Percentiles rank a stretch among this genome's conserved stretches.
Conservation (phyloP, 2,329 filamentous ascomycete species). For the Chrysoporthe austroafricana region DNA sequence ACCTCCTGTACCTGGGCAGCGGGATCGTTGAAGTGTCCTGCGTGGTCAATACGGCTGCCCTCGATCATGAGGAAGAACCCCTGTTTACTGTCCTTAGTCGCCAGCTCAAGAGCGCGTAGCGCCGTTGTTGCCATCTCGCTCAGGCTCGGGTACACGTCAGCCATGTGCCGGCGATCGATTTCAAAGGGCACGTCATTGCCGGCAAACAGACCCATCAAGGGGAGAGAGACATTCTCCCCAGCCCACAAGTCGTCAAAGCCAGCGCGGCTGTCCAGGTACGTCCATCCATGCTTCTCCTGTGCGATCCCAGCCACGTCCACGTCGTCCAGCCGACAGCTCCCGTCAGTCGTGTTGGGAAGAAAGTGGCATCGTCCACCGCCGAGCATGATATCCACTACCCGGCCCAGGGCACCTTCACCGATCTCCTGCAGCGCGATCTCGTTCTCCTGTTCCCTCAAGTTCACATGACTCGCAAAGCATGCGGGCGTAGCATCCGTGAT, state of each 20-base stretch:
- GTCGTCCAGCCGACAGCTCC: conserved; percentile 81
- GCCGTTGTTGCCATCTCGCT: conserved; percentile 90
- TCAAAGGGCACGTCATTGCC: conserved; percentile 86
- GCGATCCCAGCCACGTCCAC: conserved; percentile 77
- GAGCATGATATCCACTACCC: conserved; percentile 88
- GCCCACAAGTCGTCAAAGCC: conserved; percentile 76
- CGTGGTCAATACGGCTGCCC: conserved; percentile 93
- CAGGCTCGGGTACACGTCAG: conserved; percentile 82
- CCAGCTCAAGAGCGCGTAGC: conserved; percentile 75
- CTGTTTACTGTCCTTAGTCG: conserved; percentile 81
- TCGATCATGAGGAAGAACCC: conserved; percentile 99
- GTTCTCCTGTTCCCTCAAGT: conserved; percentile 79
- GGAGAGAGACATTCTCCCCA: conserved; percentile 72
- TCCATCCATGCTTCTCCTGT: conserved; percentile 75
- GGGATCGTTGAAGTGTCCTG: conserved; percentile 83
- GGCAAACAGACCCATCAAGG: conserved; percentile 85
- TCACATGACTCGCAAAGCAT: conserved; percentile 89
- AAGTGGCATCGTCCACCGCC: conserved; percentile 95
- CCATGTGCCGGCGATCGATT: conserved; percentile 80
- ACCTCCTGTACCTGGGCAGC: conserved; percentile 89
- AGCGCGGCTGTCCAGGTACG: conserved; percentile 71
- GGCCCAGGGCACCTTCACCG: conserved; percentile 82
- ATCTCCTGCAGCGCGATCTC: conserved; percentile 91
- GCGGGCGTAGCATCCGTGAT: conserved; percentile 96
- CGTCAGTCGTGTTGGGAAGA: conserved; percentile 76